Percentiles rank a stretch among this genome's conserved stretches.
Conservation (phyloP, 1,284 basidiomycete species). For the Pyrrhoderma noxium region DNA sequence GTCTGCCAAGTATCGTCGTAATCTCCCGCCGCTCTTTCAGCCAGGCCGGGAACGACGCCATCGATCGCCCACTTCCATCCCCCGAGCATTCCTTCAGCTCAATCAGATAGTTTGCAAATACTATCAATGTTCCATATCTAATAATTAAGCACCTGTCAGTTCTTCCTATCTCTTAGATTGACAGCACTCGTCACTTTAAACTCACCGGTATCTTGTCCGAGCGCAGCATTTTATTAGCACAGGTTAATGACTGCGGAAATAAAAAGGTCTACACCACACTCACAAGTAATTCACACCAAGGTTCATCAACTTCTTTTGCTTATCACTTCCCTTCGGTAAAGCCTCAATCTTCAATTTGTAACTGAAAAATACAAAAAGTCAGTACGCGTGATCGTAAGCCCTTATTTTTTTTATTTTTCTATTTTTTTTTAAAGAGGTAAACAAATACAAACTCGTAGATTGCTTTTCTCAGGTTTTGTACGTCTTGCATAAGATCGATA, state of each 20-base stretch:
- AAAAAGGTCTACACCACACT: conserved; percentile 22
- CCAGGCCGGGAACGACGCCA: conserved; percentile 69
- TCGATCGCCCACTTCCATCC: conserved; percentile 34
- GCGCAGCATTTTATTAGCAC: neutral
- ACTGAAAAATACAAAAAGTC: conserved; percentile 32
- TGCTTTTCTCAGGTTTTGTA: conserved; percentile 89
- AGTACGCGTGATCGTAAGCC: too few relatives aligned
- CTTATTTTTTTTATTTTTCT: too few relatives aligned
- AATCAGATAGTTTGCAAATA: conserved; percentile 92
- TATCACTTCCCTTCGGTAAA: conserved; percentile 68
- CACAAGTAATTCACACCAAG: conserved; percentile 84
- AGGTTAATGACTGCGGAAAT: neutral
- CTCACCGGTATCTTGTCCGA: conserved; percentile 8
- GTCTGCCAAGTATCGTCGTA: conserved; percentile 63
- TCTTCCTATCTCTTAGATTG: too few relatives aligned
- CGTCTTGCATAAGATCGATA: conserved; percentile 88
- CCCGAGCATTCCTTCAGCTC: conserved; percentile 51
- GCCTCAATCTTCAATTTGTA: conserved; percentile 90
- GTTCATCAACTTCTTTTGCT: conserved; percentile 66
- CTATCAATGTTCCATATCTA: conserved; percentile 89
- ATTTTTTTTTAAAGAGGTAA: neutral
- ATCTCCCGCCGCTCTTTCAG: conserved; percentile 80
- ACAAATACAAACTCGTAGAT: conserved; percentile 70
- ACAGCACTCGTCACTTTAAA: conserved; percentile 19
- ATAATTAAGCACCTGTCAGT: too few relatives aligned